These are phyloP conservation scores for Turnera subulata DNA, from an alignment of 345 rosid genomes.

Conservation along the genomic window DNA sequence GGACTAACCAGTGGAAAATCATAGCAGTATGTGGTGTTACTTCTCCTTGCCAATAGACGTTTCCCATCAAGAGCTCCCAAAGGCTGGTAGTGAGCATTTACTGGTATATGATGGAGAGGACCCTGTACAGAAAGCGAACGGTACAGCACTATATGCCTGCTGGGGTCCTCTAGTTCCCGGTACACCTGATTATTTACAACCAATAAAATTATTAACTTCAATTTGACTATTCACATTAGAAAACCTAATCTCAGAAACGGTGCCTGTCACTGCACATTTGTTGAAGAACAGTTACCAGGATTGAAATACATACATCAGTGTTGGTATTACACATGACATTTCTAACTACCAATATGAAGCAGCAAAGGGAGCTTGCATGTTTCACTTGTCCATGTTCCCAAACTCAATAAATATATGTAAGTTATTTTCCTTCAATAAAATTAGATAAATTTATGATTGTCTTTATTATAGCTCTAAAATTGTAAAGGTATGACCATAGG, in stretches of 20 bases:
- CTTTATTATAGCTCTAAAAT: no score
- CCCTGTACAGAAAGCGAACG: conserved; percentile 60
- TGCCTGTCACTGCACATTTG: no score
- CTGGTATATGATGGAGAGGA: conserved; percentile 62
- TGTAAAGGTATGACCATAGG: no score
- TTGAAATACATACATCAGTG: background rate
- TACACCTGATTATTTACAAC: conserved; percentile 57
- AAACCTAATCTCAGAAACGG: background rate
- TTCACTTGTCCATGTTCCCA: background rate
- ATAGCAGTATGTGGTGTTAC: conserved; percentile 89
- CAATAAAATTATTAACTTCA: background rate
- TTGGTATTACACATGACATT: background rate
- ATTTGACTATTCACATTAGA: no score
- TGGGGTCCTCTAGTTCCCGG: conserved; percentile 74
- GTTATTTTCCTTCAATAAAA: background rate
- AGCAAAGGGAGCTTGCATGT: background rate
- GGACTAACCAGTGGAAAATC: conserved; percentile 90
- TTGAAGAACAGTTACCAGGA: no score
- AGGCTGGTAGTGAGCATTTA: conserved; percentile 65
- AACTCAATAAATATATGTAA: background rate
- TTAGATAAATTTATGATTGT: no score
- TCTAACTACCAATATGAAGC: conserved; percentile 3
- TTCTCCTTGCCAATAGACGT: conserved; percentile 82
- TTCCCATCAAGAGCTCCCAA: conserved; percentile 69
- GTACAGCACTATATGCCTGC: conserved; percentile 50